Conservation (phyloP, 768 basidiomycete genomes). For the Pisolithus tinctorius region DNA sequence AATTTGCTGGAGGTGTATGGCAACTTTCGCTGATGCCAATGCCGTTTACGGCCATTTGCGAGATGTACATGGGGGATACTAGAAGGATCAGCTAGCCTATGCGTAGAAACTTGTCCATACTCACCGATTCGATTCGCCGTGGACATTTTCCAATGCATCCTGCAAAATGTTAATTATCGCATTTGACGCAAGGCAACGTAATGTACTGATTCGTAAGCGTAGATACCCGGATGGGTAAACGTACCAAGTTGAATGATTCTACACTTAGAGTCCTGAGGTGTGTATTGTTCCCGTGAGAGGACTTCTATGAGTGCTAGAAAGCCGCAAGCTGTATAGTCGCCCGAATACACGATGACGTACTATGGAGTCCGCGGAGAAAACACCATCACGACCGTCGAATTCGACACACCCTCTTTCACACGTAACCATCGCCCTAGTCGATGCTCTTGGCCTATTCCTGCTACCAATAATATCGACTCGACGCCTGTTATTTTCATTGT, state of each 20-base stretch:
- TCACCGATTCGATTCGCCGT: too few species aligned
- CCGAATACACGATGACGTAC: background rate
- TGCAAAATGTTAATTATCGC: too few species aligned
- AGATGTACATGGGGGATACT: background rate
- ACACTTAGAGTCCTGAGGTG: too few species aligned
- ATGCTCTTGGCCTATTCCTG: slow-evolving; percentile 82
- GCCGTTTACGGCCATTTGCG: background rate
- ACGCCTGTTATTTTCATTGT: slow-evolving; percentile 29
- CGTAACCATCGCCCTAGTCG: slow-evolving; percentile 85
- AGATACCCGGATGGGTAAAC: too few species aligned
- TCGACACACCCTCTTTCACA: slow-evolving; percentile 62
- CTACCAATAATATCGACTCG: slow-evolving; percentile 56
- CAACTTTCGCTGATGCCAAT: background rate
- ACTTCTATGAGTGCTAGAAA: background rate
- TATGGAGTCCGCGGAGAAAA: slow-evolving; percentile 37
- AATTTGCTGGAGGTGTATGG: background rate
- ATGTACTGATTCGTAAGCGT: too few species aligned
- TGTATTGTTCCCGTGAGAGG: too few species aligned
- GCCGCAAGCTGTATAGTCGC: background rate
- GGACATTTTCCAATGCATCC: too few species aligned
- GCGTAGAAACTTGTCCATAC: background rate
- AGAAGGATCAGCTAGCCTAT: background rate
- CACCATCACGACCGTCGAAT: slow-evolving; percentile 62
- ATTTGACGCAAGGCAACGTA: too few species aligned
- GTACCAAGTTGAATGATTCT: too few species aligned